Base-by-base conservation (phyloP, 768 basidiomycete species). In the Mycena latifolia region DNA sequence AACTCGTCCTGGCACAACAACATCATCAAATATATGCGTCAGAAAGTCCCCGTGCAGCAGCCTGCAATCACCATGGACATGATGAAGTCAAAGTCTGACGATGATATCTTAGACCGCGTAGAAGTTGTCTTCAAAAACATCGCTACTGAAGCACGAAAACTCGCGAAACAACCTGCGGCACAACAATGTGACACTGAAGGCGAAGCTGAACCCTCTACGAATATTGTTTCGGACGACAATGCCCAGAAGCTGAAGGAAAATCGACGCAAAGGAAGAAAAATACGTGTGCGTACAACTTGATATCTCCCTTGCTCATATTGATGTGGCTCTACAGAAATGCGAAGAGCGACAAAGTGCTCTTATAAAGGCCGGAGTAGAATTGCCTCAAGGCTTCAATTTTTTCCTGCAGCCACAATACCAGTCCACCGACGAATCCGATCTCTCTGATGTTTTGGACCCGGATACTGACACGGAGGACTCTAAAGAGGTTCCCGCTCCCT, bases 351-450 rank as follows among this genome's bases (percentile, higher is more conserved):
- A 28, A 0, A 33, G 9, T 14, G 35, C 31, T 1, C 0, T 60
- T 7, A 1, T 22, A 11, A 11, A 39, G 0, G 37, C 7, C 0
- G 28, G 29, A 12, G 9, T 60, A 1, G 2, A 28, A 2, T 17
- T 60, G 12, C 47, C 47, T 6, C 7, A n/a, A 2, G 35, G 52
- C 1, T 6, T 3, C 1, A 25, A 39, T 27, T 60, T 27, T 5
- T 7, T 51, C 9, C 25, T 52, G 1, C 33, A 39, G 3, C 48
- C 48, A 11, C 0, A 10, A 1, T 60, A 60, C 33, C 58, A 60
- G 20, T 60, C 58, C 7, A 60, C 48, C 0, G 58, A 60, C 24
- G 58, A 60, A 28, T 60, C 48, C 11, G 48, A 60, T 18, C 20
- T 41, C 3, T 41, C 58, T 11, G 58, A 60, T 11, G 48, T 60